A percentile compares a stretch with the other conserved stretches of the same genome.
Evolutionary conservation across 2,329 filamentous ascomycete species (phyloP).

Genomic region (Kalmusia sp.): DNA sequence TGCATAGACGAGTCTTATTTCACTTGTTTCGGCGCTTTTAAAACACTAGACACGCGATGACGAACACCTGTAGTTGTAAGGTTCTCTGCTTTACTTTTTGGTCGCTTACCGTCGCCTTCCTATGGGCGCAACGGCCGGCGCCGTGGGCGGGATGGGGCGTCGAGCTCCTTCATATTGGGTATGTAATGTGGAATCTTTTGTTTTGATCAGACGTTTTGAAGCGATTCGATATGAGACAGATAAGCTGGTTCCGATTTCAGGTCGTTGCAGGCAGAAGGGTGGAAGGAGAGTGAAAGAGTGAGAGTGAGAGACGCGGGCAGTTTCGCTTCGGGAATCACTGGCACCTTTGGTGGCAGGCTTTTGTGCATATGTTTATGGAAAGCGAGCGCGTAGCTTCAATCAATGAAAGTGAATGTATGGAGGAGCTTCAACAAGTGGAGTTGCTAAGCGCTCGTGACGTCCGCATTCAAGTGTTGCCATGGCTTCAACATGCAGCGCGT

Average conservation of each 20-base stretch:
- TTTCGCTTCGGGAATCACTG: not conserved
- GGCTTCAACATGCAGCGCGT: not conserved
- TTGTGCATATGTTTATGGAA: slow-evolving; percentile 19
- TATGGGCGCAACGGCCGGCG: not conserved
- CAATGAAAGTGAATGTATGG: slow-evolving; percentile 19
- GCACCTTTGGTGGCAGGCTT: slow-evolving; percentile 1
- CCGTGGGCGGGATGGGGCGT: slow-evolving; percentile 2
- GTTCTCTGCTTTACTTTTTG: slow-evolving; percentile 4
- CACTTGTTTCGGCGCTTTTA: not conserved
- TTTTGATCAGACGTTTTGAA: slow-evolving; percentile 11
- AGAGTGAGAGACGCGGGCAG: not conserved
- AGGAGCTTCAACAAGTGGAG: not conserved
- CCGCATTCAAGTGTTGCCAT: too few species aligned
- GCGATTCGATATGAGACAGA: slow-evolving; percentile 9
- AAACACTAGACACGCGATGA: slow-evolving; percentile 11
- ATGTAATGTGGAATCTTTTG: slow-evolving; percentile 25
- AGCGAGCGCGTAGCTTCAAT: slow-evolving; percentile 8
- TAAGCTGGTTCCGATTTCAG: not conserved
- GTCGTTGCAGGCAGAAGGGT: not conserved
- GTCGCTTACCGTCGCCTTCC: not conserved
- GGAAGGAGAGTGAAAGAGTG: not conserved
- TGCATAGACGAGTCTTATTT: slow-evolving; percentile 15
- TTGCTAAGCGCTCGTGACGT: not conserved
- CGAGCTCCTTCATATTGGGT: slow-evolving; percentile 20
- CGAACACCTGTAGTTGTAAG: slow-evolving; percentile 17